phyloP scores from a whole-genome alignment of 192 early-diverging fungal species.

The Coemansia pectinata region DNA sequence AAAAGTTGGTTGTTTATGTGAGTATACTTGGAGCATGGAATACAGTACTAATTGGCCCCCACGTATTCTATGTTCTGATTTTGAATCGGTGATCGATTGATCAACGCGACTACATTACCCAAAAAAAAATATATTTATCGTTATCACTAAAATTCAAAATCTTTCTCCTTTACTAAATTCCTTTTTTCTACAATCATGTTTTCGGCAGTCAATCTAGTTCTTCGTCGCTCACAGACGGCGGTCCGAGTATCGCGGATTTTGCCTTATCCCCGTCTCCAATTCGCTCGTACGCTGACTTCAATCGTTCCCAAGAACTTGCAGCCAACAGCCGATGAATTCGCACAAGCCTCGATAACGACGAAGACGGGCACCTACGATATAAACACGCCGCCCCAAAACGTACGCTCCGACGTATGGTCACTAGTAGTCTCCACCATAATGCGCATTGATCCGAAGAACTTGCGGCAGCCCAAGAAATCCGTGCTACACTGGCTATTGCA shows the following conservation, averaged over 20 bases:
- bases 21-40: too few species aligned
- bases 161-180: neutral
- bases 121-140: neutral
- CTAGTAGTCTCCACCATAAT: conserved; percentile 28
- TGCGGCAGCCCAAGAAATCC: conserved; percentile 24
- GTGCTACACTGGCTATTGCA: conserved; percentile 35
- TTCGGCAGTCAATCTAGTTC: neutral
- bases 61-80: neutral
- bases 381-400: conserved; percentile 7
- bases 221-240: neutral
- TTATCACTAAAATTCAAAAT: neutral
- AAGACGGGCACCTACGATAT: conserved; percentile 5
- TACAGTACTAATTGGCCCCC: too few species aligned
- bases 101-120: neutral
- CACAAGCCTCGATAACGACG: neutral
- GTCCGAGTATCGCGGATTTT: neutral
- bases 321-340: conserved; percentile 10
- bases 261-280: neutral
- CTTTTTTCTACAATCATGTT: neutral
- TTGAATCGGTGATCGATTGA: neutral
- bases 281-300: neutral
- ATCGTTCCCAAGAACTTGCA: conserved; percentile 24
- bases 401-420: conserved; percentile 29
- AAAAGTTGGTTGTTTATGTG: neutral
- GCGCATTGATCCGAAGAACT: conserved; percentile 6